Conservation (phyloP, 129 eudicot species). For the Erigeron canadensis region DNA sequence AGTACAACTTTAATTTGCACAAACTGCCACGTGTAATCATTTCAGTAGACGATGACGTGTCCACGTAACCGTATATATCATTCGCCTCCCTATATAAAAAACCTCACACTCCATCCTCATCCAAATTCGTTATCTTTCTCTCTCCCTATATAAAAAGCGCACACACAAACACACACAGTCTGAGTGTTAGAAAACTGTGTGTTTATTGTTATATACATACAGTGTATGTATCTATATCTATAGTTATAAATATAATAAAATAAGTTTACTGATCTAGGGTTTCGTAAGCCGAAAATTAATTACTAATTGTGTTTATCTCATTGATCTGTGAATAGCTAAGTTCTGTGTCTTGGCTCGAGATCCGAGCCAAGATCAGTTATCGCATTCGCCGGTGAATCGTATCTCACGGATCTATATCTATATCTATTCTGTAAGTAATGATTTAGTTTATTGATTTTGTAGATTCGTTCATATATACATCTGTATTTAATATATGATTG, state of each 20-base stretch:
- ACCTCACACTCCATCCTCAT: conserved; percentile 41
- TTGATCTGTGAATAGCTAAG: background rate
- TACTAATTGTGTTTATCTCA: too few species aligned
- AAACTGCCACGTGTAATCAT: conserved; percentile 38
- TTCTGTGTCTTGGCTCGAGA: conserved; percentile 76
- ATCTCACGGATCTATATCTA: background rate
- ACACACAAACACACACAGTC: conserved; percentile 3
- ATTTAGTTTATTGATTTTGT: background rate
- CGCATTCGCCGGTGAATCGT: conserved; percentile 14
- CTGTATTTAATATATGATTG: background rate
- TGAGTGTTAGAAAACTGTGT: conserved; percentile 9
- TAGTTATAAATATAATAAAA: too few species aligned
- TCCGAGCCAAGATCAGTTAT: conserved; percentile 70
- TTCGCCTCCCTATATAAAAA: conserved; percentile 48
- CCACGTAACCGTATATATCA: conserved; percentile 37
- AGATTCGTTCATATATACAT: background rate
- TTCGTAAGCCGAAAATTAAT: background rate
- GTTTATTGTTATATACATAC: background rate
- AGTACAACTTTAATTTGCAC: conserved; percentile 23
- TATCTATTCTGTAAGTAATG: conserved; percentile 14
- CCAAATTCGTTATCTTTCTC: conserved; percentile 33
- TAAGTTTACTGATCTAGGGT: conserved; percentile 32
- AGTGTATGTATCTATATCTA: too few species aligned
- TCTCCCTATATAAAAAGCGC: conserved; percentile 18
- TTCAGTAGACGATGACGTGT: conserved; percentile 47